phyloP scores from a whole-genome alignment of 768 basidiomycete genomes.

The Amanita inopinata region DNA sequence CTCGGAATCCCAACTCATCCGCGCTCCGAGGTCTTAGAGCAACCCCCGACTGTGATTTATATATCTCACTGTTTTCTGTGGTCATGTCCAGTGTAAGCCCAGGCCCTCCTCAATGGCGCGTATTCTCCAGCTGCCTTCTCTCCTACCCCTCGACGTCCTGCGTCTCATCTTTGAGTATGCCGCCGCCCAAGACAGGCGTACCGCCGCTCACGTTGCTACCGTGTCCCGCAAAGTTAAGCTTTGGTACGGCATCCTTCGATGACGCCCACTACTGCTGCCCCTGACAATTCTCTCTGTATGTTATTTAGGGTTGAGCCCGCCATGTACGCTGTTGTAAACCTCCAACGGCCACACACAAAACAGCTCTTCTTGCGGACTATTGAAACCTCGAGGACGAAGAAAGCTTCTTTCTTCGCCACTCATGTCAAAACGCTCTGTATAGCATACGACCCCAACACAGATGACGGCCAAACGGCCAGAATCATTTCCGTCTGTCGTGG shows the following conservation, averaged over 20 bases:
- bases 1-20: constrained; percentile 2
- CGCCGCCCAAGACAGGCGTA: constrained; percentile 19
- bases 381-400: constrained; percentile 23
- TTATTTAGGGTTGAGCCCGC: constrained; percentile 25
- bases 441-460: constrained; percentile 22
- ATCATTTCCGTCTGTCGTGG: constrained; percentile 26
- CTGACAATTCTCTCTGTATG: not conserved
- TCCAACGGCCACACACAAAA: constrained; percentile 23
- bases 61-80: not conserved
- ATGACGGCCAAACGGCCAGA: constrained; percentile 18
- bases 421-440: constrained; percentile 28
- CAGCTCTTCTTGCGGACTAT: constrained; percentile 29
- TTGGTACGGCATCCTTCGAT: constrained; percentile 20
- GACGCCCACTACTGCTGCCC: not conserved
- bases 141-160: constrained; percentile 26
- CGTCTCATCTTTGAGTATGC: constrained; percentile 27
- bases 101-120: constrained; percentile 3
- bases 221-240: constrained; percentile 21
- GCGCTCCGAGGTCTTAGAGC: constrained; percentile 8
- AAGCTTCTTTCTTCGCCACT: constrained; percentile 23
- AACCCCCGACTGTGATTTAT: constrained; percentile 1
- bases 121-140: constrained; percentile 11
- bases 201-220: constrained; percentile 22
- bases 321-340: constrained; percentile 24
- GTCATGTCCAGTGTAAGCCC: constrained; percentile 1